Conservation (phyloP, 768 basidiomycete genomes). For the Mycena filopes region DNA sequence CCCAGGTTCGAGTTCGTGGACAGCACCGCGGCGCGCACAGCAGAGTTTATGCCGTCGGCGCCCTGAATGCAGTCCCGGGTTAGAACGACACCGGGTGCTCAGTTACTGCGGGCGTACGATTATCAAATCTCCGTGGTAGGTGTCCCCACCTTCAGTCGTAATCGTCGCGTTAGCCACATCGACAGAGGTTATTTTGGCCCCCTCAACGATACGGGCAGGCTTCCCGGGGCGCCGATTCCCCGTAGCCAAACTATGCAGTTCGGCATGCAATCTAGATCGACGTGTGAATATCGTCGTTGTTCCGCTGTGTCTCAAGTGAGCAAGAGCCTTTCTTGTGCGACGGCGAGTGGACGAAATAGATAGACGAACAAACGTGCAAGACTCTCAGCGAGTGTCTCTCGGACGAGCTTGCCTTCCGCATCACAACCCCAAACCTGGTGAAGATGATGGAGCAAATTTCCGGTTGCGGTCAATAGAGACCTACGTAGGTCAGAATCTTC, state of each 20-base stretch:
- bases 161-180: conserved; percentile 20
- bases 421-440: conserved; percentile 26
- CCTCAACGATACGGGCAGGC: conserved; percentile 28
- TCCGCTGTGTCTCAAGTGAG: conserved; percentile 10
- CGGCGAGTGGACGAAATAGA: not conserved
- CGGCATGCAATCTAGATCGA: conserved; percentile 26
- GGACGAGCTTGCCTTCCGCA: conserved; percentile 8
- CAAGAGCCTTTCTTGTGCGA: not conserved
- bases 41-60: conserved; percentile 33
- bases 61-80: conserved; percentile 17
- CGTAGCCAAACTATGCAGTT: conserved; percentile 22
- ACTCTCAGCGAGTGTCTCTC: conserved; percentile 14
- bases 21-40: conserved; percentile 27
- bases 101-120: conserved; percentile 22
- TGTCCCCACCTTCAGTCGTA: conserved; percentile 23
- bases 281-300: conserved; percentile 30
- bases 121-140: conserved; percentile 26
- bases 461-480: not conserved
- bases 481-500: conserved; percentile 21
- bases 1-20: conserved; percentile 6
- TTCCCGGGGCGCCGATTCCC: conserved; percentile 15
- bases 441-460: not conserved
- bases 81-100: not conserved
- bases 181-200: conserved; percentile 25
- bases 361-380: conserved; percentile 19